phyloP scores from a whole-genome alignment of 495 filamentous ascomycete genomes.

The Stereocaulon alpinum region DNA sequence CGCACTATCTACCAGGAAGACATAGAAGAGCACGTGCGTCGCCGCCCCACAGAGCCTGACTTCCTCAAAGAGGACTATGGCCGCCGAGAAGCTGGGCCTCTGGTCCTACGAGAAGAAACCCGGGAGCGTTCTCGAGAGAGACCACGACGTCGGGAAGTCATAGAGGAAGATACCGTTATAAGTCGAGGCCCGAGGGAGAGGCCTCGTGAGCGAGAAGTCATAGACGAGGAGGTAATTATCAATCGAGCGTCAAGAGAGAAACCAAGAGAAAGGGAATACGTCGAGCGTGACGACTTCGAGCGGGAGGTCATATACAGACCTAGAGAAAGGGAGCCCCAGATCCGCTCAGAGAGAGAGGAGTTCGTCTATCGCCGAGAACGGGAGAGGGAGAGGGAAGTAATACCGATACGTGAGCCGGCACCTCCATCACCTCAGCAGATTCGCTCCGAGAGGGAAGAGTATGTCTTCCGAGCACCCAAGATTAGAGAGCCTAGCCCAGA shows the following conservation, averaged over 20 bases:
- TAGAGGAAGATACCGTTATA: conserved; percentile 13
- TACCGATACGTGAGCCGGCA: conserved; percentile 4
- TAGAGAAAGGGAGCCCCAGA: conserved; percentile 12
- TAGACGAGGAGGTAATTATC: conserved; percentile 19
- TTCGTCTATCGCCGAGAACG: conserved; percentile 18
- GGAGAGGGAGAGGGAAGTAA: conserved; percentile 8
- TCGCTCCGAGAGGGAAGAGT: conserved; percentile 21
- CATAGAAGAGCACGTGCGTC: conserved; percentile 27
- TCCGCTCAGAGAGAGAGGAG: conserved; percentile 21
- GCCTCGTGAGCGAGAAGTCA: conserved; percentile 16
- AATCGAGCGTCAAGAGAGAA: conserved; percentile 11
- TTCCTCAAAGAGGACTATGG: conserved; percentile 47
- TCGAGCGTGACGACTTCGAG: conserved; percentile 21
- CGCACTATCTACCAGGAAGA: conserved; percentile 23
- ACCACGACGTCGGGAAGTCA: conserved; percentile 16
- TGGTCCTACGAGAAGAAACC: conserved; percentile 36
- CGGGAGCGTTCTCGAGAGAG: conserved; percentile 18
- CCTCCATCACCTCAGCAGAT: conserved; percentile 13
- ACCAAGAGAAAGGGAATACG: conserved; percentile 15
- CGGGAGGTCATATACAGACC: conserved; percentile 17
- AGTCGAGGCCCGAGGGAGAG: conserved; percentile 9
- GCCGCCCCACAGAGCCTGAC: conserved; percentile 33
- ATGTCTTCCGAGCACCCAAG: conserved; percentile 16
- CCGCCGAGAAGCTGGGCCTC: conserved; percentile 29
- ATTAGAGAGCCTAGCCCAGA: conserved; percentile 17